Conservation (phyloP, 306 rosid genomes). For the Trifolium subterraneum region DNA sequence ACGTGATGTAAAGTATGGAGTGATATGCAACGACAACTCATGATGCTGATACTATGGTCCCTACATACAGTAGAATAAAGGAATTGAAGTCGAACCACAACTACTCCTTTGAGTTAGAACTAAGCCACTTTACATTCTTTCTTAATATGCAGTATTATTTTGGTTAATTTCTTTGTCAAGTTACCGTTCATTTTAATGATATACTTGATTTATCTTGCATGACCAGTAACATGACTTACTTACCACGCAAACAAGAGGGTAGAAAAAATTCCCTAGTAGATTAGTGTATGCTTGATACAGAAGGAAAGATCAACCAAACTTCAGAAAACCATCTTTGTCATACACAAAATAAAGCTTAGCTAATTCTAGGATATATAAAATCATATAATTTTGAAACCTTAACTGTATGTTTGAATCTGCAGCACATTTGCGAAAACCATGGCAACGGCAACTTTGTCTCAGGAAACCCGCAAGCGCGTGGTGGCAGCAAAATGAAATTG, state of each 20-base stretch:
- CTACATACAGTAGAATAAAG: not conserved
- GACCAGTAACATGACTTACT: not conserved
- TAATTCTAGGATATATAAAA: not conserved
- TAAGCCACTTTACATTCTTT: constrained; percentile 16
- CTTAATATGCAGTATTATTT: not conserved
- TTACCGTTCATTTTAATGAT: not conserved
- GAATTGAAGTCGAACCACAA: not conserved
- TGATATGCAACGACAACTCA: constrained; percentile 26
- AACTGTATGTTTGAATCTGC: too few relatives aligned
- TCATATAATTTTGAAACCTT: not conserved
- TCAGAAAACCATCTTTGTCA: not conserved
- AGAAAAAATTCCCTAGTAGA: not conserved
- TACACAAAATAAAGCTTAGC: not conserved
- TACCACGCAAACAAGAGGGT: not conserved
- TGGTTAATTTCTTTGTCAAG: not conserved
- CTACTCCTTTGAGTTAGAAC: not conserved
- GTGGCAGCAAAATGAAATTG: too few relatives aligned
- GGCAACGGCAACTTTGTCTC: too few relatives aligned
- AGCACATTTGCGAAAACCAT: too few relatives aligned
- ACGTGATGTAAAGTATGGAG: not conserved
- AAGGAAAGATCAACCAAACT: not conserved
- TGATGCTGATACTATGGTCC: constrained; percentile 11
- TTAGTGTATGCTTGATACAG: not conserved
- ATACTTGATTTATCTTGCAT: not conserved
- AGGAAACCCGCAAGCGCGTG: too few relatives aligned